phyloP scores from a whole-genome alignment of 1,284 basidiomycete genomes.

The Athelia psychrophila region DNA sequence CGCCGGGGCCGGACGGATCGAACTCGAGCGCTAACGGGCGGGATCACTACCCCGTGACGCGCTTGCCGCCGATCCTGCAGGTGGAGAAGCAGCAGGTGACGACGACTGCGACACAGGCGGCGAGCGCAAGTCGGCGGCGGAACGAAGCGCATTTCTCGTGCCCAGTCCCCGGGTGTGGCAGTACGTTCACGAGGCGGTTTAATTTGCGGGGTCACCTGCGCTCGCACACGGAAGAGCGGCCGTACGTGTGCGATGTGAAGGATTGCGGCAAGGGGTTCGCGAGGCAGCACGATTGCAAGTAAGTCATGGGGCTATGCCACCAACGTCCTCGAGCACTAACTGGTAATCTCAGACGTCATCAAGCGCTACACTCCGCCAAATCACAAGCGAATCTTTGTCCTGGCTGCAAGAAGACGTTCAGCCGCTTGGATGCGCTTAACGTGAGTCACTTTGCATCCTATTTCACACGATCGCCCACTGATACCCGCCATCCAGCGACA shows the following conservation, averaged over 20 bases:
- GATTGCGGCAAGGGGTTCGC: constrained; percentile 95
- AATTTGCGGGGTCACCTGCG: constrained; percentile 89
- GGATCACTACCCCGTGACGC: constrained; percentile 60
- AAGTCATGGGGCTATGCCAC: no score
- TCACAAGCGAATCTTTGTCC: constrained; percentile 85
- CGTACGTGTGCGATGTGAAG: constrained; percentile 90
- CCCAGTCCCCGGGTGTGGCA: constrained; percentile 93
- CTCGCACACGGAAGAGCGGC: constrained; percentile 95
- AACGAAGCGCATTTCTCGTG: constrained; percentile 92
- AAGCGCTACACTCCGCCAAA: constrained; percentile 83
- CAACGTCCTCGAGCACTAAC: constrained; percentile 8
- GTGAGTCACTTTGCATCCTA: constrained; percentile 50
- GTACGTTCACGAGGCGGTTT: constrained; percentile 89
- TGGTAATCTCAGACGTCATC: constrained; percentile 61
- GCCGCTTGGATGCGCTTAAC: constrained; percentile 89
- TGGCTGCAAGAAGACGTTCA: constrained; percentile 93
- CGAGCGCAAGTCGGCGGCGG: constrained; percentile 83
- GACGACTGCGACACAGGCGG: constrained; percentile 91
- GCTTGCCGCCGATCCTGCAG: constrained; percentile 78
- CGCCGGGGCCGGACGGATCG: constrained; percentile 17
- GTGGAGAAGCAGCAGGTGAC: constrained; percentile 93
- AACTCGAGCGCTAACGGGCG: constrained; percentile 32
- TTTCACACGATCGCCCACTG: constrained; percentile 16
- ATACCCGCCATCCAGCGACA: constrained; percentile 43
- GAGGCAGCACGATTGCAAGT: constrained; percentile 96